Percentiles rank a stretch among this genome's conserved stretches.
These are phyloP conservation scores for carrot (Daucus carota) DNA, from an alignment of 129 eudicot species.

Conservation along the genomic window DH1_v3.0 NC_030381.2:40184501-40185000, in stretches of 20 bases:
- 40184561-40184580: too few species aligned
- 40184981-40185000: background rate
- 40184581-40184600: too few species aligned
- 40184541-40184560: too few species aligned
- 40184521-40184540: background rate
- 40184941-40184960: background rate
- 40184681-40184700: too few species aligned
- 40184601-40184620: too few species aligned
- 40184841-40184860: background rate
- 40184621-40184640: too few species aligned
- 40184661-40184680: too few species aligned
- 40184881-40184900: background rate
- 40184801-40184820: conserved; percentile 1
- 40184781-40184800: background rate
- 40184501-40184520: conserved; percentile 1
- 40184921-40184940: background rate
- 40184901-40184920: background rate
- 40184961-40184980: too few species aligned
- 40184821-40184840: background rate
- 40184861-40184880: background rate
- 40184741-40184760: background rate
- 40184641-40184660: too few species aligned
- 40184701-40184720: too few species aligned
- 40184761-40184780: background rate
- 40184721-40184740: background rate